Conservation (phyloP, 106 monocot genomes). For the Allium fistulosum region DNA sequence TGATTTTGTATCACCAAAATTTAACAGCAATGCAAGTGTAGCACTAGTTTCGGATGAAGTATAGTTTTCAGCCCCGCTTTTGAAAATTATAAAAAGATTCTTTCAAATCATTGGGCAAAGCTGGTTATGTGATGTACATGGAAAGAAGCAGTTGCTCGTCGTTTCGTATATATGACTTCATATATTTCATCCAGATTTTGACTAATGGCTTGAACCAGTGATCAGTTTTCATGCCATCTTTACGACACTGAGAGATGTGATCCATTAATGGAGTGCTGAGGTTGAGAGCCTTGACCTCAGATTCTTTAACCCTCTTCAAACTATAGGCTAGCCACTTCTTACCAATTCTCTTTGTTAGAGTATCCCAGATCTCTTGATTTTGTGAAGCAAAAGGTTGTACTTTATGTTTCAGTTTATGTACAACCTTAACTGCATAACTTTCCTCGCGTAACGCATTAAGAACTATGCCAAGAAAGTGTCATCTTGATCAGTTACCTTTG, state of each 20-base stretch:
- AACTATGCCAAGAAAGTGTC: constrained; percentile 70
- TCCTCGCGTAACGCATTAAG: constrained; percentile 27
- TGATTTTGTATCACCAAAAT: no score
- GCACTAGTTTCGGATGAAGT: constrained; percentile 50
- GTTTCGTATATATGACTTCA: constrained; percentile 35
- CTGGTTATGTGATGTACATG: constrained; percentile 67
- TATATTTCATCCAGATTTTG: constrained; percentile 82
- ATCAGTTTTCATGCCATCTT: constrained; percentile 93
- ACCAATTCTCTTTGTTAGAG: constrained; percentile 55
- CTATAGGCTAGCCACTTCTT: constrained; percentile 90
- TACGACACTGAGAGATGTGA: constrained; percentile 59
- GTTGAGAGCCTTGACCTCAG: constrained; percentile 70
- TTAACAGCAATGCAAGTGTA: constrained; percentile 37
- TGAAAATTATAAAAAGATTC: constrained; percentile 31
- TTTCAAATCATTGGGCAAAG: constrained; percentile 56
- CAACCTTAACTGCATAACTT: constrained; percentile 37
- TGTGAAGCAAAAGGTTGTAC: constrained; percentile 59
- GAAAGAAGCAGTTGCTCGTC: constrained; percentile 45
- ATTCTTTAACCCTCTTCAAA: constrained; percentile 82
- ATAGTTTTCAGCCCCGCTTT: constrained; percentile 48
- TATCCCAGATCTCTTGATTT: constrained; percentile 75
- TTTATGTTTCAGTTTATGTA: constrained; percentile 91
- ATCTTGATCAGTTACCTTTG: constrained; percentile 8
- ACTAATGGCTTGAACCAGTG: constrained; percentile 83
- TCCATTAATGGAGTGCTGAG: constrained; percentile 82